Evolutionary conservation across 2,329 filamentous ascomycete species (phyloP).

Genomic region (Fusarium sarcochroum): DNA sequence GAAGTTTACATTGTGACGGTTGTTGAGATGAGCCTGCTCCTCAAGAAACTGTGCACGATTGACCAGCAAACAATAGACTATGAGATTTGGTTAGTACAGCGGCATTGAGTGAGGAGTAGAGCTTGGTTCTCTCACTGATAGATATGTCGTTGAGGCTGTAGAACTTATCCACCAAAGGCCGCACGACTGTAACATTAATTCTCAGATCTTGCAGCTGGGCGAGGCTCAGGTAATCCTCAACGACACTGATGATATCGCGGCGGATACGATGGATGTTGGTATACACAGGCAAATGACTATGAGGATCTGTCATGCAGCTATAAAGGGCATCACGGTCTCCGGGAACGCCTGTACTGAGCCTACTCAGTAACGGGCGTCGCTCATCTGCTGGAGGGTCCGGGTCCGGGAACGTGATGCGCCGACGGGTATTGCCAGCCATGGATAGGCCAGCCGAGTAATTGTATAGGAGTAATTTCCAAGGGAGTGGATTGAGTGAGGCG

Average conservation of each 20-base stretch:
- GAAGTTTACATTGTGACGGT: conserved; percentile 85
- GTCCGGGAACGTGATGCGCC: conserved; percentile 53
- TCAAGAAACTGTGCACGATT: conserved; percentile 85
- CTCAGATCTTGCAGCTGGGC: conserved; percentile 85
- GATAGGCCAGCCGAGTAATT: conserved; percentile 14
- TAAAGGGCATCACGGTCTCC: conserved; percentile 58
- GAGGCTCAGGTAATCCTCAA: conserved; percentile 74
- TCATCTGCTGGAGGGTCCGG: conserved; percentile 48
- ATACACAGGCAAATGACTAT: conserved; percentile 78
- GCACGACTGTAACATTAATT: conserved; percentile 84
- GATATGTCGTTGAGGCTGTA: conserved; percentile 86
- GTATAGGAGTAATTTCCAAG: neutral
- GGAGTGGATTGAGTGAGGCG: neutral
- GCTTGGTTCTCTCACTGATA: conserved; percentile 66
- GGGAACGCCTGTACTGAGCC: conserved; percentile 49
- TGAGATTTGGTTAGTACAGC: conserved; percentile 14
- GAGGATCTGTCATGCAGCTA: conserved; percentile 69
- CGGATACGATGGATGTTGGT: conserved; percentile 82
- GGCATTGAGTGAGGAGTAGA: neutral
- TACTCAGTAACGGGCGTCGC: conserved; percentile 54
- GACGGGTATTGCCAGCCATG: conserved; percentile 45
- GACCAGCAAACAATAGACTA: conserved; percentile 86
- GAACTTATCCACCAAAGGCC: conserved; percentile 86
- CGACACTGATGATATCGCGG: conserved; percentile 73
- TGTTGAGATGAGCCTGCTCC: conserved; percentile 81